These are phyloP conservation scores for Orbilia quercus DNA, from an alignment of 2,329 filamentous ascomycete genomes.

Conservation along the genomic window DNA sequence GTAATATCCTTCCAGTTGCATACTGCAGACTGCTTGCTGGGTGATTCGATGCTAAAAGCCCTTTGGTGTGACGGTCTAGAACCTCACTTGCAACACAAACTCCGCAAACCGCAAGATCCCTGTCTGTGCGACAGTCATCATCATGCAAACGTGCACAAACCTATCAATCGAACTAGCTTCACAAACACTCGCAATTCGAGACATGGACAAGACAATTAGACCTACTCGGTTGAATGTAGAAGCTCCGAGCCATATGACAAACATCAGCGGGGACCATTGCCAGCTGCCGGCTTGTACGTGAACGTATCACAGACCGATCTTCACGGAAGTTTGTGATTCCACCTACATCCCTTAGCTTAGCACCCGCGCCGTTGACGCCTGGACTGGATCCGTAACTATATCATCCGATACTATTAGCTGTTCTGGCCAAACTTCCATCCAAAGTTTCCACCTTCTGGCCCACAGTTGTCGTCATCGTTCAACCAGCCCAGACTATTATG, in stretches of 20 bases:
- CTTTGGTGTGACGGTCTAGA: constrained; percentile 52
- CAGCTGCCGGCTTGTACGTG: too few species aligned
- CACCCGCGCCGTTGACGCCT: constrained; percentile 1
- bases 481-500: too few species aligned
- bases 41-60: background rate
- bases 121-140: constrained; percentile 49
- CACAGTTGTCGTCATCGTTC: too few species aligned
- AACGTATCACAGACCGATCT: too few species aligned
- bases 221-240: too few species aligned
- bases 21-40: background rate
- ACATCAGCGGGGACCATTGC: constrained; percentile 40
- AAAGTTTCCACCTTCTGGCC: too few species aligned
- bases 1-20: too few species aligned
- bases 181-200: constrained; percentile 30
- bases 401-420: too few species aligned
- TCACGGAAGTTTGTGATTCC: background rate
- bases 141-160: constrained; percentile 28
- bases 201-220: too few species aligned
- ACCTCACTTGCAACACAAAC: constrained; percentile 51
- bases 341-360: background rate
- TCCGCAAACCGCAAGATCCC: constrained; percentile 31
- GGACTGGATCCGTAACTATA: background rate
- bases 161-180: constrained; percentile 14
- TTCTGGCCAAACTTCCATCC: too few species aligned
- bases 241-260: constrained; percentile 19